Percentiles rank a stretch among this genome's conserved stretches.
Evolutionary conservation across 495 filamentous ascomycete species (phyloP).

Genomic region (Amphirosellinia nigrospora): DNA sequence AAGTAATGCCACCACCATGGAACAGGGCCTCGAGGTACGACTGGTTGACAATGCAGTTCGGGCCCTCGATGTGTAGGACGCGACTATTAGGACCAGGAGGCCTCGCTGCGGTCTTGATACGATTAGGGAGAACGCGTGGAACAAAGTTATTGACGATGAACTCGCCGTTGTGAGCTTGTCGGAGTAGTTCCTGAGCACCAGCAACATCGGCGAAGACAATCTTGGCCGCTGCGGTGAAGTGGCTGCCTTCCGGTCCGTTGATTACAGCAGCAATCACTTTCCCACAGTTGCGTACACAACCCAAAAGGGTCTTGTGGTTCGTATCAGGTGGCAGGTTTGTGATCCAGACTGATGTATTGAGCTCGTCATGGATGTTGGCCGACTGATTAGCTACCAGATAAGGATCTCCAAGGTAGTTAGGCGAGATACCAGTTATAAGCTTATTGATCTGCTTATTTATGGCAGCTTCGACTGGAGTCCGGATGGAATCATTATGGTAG

Average conservation of each 20-base stretch:
- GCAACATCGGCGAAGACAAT: constrained; percentile 28
- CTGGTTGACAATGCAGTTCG: constrained; percentile 21
- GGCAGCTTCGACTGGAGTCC: neutral
- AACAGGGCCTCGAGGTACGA: neutral
- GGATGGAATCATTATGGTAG: neutral
- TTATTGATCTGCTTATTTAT: neutral
- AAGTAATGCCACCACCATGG: neutral
- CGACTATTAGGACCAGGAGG: constrained; percentile 7
- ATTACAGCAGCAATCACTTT: constrained; percentile 26
- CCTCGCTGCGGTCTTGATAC: constrained; percentile 16
- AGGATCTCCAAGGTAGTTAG: constrained; percentile 14
- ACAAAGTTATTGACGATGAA: neutral
- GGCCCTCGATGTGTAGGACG: constrained; percentile 25
- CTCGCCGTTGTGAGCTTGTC: neutral
- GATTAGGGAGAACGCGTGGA: constrained; percentile 13
- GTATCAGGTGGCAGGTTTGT: constrained; percentile 14
- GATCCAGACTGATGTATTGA: constrained; percentile 26
- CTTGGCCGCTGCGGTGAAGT: constrained; percentile 19
- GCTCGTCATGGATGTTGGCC: constrained; percentile 19
- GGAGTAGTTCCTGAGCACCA: constrained; percentile 19
- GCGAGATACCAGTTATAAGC: neutral
- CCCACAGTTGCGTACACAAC: constrained; percentile 16
- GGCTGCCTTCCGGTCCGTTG: neutral
- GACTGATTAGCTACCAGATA: constrained; percentile 19
- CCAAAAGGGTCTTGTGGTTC: constrained; percentile 16